Percentiles rank a stretch among this genome's conserved stretches.
Evolutionary conservation across 345 rosid genomes (phyloP).

Genomic region (Hevea brasiliensis): DNA sequence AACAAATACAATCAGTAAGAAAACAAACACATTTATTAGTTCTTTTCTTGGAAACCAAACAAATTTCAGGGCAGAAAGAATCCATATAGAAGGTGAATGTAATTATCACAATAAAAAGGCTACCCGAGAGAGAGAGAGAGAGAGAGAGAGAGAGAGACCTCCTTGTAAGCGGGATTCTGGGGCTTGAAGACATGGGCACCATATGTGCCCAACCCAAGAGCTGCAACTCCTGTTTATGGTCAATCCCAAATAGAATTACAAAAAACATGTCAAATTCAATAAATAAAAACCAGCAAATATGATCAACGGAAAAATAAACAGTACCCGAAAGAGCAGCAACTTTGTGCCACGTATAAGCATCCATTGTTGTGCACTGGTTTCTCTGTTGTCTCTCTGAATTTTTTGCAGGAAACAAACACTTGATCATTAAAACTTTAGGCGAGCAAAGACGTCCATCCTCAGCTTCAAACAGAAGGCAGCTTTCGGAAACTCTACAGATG

Average conservation of each 20-base stretch:
- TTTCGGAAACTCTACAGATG: too few species aligned
- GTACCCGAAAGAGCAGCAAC: conserved; percentile 83
- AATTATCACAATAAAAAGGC: neutral
- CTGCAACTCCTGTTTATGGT: conserved; percentile 60
- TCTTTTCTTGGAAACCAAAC: neutral
- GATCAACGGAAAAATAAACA: neutral
- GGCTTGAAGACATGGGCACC: conserved; percentile 88
- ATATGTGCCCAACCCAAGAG: conserved; percentile 87
- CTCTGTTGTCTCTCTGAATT: neutral
- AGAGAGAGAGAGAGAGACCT: conserved; percentile 39
- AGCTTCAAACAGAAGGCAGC: too few species aligned
- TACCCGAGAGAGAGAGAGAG: too few species aligned
- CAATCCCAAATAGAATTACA: conserved; percentile 3
- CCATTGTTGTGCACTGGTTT: conserved; percentile 39
- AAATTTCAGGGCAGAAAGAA: neutral
- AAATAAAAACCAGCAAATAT: neutral
- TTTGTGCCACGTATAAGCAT: conserved; percentile 78
- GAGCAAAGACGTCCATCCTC: too few species aligned
- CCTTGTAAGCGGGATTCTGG: conserved; percentile 67
- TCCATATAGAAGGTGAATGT: neutral
- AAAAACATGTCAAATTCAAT: neutral
- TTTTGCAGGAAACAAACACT: neutral
- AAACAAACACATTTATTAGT: neutral
- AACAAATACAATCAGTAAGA: neutral
- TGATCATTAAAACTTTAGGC: too few species aligned